These are phyloP conservation scores for Geoglossum cookeanum DNA, from an alignment of 2,329 filamentous ascomycete species.

Conservation along the genomic window DNA sequence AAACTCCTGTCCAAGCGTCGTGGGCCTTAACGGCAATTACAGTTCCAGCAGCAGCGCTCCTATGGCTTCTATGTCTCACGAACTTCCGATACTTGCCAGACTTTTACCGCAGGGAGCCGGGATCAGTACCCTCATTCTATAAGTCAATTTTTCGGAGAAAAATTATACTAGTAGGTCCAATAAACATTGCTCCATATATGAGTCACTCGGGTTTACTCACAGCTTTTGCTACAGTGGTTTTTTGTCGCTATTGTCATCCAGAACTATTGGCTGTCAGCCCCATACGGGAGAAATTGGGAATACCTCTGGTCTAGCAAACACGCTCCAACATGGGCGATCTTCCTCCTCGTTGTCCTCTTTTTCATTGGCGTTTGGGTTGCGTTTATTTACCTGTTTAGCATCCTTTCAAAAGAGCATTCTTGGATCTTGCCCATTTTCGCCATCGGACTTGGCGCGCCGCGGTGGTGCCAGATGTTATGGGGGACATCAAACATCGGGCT, in stretches of 20 bases:
- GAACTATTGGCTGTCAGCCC: slow-evolving; percentile 47
- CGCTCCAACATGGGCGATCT: slow-evolving; percentile 35
- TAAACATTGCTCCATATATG: not conserved
- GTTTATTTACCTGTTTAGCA: slow-evolving; percentile 31
- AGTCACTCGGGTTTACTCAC: not conserved
- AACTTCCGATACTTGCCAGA: slow-evolving; percentile 43
- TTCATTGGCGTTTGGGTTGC: slow-evolving; percentile 36
- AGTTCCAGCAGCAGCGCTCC: slow-evolving; percentile 35
- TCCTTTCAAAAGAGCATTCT: slow-evolving; percentile 38
- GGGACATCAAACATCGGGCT: slow-evolving; percentile 38
- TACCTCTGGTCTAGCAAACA: slow-evolving; percentile 41
- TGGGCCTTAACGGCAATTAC: slow-evolving; percentile 33
- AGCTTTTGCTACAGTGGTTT: slow-evolving; percentile 29
- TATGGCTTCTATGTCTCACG: slow-evolving; percentile 36
- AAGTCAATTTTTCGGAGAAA: slow-evolving; percentile 3
- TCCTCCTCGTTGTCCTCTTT: slow-evolving; percentile 35
- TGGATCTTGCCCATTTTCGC: slow-evolving; percentile 51
- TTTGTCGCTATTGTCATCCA: slow-evolving; percentile 43
- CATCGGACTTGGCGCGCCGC: slow-evolving; percentile 43
- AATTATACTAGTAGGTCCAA: slow-evolving; percentile 1
- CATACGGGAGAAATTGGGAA: slow-evolving; percentile 47
- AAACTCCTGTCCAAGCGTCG: slow-evolving; percentile 20
- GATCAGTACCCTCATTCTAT: slow-evolving; percentile 46
- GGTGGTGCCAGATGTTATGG: slow-evolving; percentile 52
- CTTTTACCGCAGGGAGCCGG: slow-evolving; percentile 46